phyloP scores from a whole-genome alignment of 2,329 filamentous ascomycete genomes.

The Fusarium sp. region DNA sequence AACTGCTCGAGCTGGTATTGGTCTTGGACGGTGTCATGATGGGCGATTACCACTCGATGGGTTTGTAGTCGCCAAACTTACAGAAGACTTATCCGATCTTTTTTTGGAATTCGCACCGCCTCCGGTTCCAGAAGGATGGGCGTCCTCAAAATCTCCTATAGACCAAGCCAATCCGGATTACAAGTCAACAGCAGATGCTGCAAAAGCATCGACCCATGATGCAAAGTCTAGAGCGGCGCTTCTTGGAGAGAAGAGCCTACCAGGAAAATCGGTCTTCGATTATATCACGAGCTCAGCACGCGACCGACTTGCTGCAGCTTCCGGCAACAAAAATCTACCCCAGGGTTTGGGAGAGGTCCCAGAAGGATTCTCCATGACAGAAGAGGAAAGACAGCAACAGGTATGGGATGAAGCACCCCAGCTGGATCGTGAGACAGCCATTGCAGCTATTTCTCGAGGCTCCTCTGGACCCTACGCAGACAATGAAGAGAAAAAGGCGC shows the following conservation, averaged over 20 bases:
- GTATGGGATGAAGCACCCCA: slow-evolving; percentile 68
- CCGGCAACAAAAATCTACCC: slow-evolving; percentile 81
- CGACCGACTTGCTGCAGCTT: slow-evolving; percentile 77
- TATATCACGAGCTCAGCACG: slow-evolving; percentile 83
- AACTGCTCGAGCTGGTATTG: slow-evolving; percentile 43
- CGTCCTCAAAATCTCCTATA: slow-evolving; percentile 60
- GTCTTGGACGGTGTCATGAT: slow-evolving; percentile 76
- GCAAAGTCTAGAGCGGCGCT: slow-evolving; percentile 80
- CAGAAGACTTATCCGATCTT: slow-evolving; percentile 49
- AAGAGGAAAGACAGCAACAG: slow-evolving; percentile 69
- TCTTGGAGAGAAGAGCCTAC: slow-evolving; percentile 79
- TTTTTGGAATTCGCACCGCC: slow-evolving; percentile 67
- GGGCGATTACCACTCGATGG: slow-evolving; percentile 82
- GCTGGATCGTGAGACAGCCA: slow-evolving; percentile 72
- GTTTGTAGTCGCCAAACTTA: slow-evolving; percentile 74
- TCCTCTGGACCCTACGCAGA: slow-evolving; percentile 81
- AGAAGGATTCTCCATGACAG: slow-evolving; percentile 67
- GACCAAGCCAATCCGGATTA: slow-evolving; percentile 49
- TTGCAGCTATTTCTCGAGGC: slow-evolving; percentile 74
- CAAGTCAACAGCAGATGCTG: slow-evolving; percentile 78
- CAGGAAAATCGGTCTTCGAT: slow-evolving; percentile 95
- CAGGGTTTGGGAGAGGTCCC: slow-evolving; percentile 80
- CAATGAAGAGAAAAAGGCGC: slow-evolving; percentile 78
- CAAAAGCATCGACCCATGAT: slow-evolving; percentile 79
- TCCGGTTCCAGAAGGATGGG: slow-evolving; percentile 78